Conservation (phyloP, 2,329 filamentous ascomycete species). For the Ophiostoma angusticollis region DNA sequence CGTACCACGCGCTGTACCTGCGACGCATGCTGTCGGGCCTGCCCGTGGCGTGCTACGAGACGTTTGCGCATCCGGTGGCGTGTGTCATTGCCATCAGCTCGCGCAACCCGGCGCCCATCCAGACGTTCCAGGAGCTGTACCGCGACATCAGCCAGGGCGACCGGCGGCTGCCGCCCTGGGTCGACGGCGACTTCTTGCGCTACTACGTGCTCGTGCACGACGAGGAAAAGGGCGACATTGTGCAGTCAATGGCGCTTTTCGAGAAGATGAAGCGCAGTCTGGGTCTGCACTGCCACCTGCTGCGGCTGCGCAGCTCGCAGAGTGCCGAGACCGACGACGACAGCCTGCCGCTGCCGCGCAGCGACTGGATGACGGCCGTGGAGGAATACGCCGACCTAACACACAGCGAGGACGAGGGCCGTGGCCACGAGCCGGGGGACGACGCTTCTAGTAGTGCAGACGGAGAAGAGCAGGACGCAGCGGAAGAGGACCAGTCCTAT, state of each 20-base stretch:
- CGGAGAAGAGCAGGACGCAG: slow-evolving; percentile 55
- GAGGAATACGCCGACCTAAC: slow-evolving; percentile 72
- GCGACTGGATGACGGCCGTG: slow-evolving; percentile 77
- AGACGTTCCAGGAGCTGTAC: slow-evolving; percentile 75
- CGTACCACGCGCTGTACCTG: slow-evolving; percentile 77
- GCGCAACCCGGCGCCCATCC: slow-evolving; percentile 68
- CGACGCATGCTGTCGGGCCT: slow-evolving; percentile 70
- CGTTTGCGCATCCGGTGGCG: slow-evolving; percentile 87
- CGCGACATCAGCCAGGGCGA: slow-evolving; percentile 69
- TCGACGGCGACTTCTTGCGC: slow-evolving; percentile 80
- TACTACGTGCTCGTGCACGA: slow-evolving; percentile 97
- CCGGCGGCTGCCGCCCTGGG: slow-evolving; percentile 65
- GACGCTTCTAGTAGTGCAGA: slow-evolving; percentile 60
- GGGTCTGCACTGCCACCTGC: slow-evolving; percentile 83
- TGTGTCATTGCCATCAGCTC: slow-evolving; percentile 94
- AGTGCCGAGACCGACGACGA: slow-evolving; percentile 87
- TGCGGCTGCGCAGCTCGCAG: slow-evolving; percentile 72
- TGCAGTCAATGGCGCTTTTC: slow-evolving; percentile 76
- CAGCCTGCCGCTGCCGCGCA: slow-evolving; percentile 65
- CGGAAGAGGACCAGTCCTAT: slow-evolving; percentile 46
- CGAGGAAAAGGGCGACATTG: slow-evolving; percentile 88
- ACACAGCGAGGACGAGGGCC: slow-evolving; percentile 31
- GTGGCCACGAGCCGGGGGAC: slow-evolving; percentile 46
- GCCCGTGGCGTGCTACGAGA: slow-evolving; percentile 72
- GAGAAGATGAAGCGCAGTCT: slow-evolving; percentile 99